Percentiles rank a stretch among this genome's conserved stretches.
Evolutionary conservation across 208 protist species (phyloP).

Genomic region (Blechomonas ayalai): DNA sequence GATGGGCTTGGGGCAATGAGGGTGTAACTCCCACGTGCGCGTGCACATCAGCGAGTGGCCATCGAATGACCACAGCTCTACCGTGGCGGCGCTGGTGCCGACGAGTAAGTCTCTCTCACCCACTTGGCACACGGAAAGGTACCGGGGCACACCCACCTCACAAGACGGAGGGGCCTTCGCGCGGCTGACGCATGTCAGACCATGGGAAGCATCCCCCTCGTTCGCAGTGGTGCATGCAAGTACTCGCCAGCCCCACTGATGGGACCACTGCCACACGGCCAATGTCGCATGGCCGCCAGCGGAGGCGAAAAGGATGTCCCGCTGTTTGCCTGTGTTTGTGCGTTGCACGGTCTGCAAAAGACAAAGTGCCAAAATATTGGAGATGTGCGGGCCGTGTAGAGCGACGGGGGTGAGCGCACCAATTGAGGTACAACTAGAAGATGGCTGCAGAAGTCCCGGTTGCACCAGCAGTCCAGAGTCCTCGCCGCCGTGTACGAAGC

Average conservation of each 20-base stretch:
- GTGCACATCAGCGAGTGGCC: neutral
- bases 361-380: constrained; percentile 61
- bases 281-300: constrained; percentile 45
- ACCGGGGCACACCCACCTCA: constrained; percentile 34
- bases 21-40: neutral
- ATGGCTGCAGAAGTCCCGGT: no score
- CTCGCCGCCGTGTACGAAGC: constrained; percentile 53
- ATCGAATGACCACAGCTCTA: constrained; percentile 21
- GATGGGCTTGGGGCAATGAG: constrained; percentile 28
- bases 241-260: constrained; percentile 13
- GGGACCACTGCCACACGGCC: constrained; percentile 33
- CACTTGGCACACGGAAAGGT: constrained; percentile 37
- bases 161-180: neutral
- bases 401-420: no score
- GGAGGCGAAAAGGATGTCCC: constrained; percentile 33
- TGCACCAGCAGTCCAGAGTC: constrained; percentile 43
- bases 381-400: constrained; percentile 55
- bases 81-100: constrained; percentile 55
- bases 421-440: no score
- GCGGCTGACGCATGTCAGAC: neutral
- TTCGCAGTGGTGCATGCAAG: constrained; percentile 3
- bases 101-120: constrained; percentile 18
- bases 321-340: neutral
- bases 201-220: neutral
- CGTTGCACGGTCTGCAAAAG: constrained; percentile 4